Base-by-base conservation (phyloP, 164 flowering plant species). In the Chimonanthus salicifolius region DNA sequence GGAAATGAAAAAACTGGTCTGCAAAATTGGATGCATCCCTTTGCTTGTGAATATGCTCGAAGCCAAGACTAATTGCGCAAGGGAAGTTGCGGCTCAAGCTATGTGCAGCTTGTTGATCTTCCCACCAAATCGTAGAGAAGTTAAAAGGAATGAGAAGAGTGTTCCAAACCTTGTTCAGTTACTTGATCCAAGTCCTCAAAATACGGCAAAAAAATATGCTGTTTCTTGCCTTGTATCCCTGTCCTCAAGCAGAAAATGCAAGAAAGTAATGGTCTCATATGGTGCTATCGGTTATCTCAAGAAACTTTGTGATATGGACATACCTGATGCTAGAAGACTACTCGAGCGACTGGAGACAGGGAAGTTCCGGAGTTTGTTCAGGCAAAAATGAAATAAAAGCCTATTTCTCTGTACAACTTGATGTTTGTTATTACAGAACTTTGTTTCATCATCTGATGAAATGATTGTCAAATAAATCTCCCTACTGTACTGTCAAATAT, bases 271-370 rank as follows among this genome's bases (percentile, higher is more conserved):
- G 98, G 78, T 90, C 20, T 94, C 98, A 0, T 88, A 94, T 69
- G 98, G 98, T 47, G 98, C 94, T 7, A 89, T 94, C 47, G 96
- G 98, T 49, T 94, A 94, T 72, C 86, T 94, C 16, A 94, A 92
- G 87, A 94, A 94, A 84, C 87, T 92, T 7, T 76, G 82, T 6
- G 97, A 94, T 72, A 89, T 89, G 94, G 97, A 90, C 69, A 72
- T 90, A 2, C 87, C 89, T 0, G 97, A 95, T 45, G 86, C 98
- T 4, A 88, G 86, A 83, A 92, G 91, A 83, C 82, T 94, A 58
- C 90, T 89, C 1, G 97, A 94, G 81, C 78, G 87, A 15, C 74
- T 94, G 74, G 94, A 92, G 63, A 82, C 92, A 70, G 97, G 97
- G 70, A 92, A 84, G 51, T 68, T 91, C 76, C 84, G 81, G 74